A percentile compares a stretch with the other conserved stretches of the same genome.
phyloP scores from a whole-genome alignment of 441 rosid species.

The Oxalis stricta region DNA sequence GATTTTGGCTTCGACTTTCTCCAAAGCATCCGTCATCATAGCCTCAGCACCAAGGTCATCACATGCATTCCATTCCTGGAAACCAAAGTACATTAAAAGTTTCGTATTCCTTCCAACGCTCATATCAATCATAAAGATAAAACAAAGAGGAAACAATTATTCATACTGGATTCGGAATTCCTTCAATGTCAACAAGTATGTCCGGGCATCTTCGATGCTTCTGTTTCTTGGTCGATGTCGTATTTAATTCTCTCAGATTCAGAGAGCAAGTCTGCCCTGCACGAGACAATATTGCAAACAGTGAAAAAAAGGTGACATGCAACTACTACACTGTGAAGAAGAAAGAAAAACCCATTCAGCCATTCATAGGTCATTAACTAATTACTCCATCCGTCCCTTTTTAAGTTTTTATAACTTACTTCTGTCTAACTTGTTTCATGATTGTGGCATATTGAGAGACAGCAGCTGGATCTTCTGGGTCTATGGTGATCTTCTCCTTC shows the following conservation, averaged over 20 bases:
- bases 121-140: not conserved
- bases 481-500: conserved; percentile 81
- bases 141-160: not conserved
- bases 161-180: conserved; percentile 65
- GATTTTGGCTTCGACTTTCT: conserved; percentile 80
- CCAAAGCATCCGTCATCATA: conserved; percentile 93
- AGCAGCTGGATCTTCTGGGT: conserved; percentile 83
- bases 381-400: too few species aligned
- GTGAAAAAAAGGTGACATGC: conserved; percentile 3
- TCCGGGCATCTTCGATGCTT: conserved; percentile 74
- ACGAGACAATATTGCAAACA: conserved; percentile 12
- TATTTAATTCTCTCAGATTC: conserved; percentile 68
- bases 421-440: conserved; percentile 84
- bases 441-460: conserved; percentile 72
- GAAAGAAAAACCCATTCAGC: not conserved
- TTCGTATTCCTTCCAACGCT: too few species aligned
- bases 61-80: too few species aligned
- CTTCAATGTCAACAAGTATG: conserved; percentile 61
- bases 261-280: conserved; percentile 75
- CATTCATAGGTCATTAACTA: too few species aligned
- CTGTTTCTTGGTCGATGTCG: conserved; percentile 51
- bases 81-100: too few species aligned
- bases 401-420: too few species aligned
- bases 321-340: not conserved
- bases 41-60: conserved; percentile 89